Evolutionary conservation across 306 rosid species (phyloP).

Genomic region (Cucurbita pepo): DNA sequence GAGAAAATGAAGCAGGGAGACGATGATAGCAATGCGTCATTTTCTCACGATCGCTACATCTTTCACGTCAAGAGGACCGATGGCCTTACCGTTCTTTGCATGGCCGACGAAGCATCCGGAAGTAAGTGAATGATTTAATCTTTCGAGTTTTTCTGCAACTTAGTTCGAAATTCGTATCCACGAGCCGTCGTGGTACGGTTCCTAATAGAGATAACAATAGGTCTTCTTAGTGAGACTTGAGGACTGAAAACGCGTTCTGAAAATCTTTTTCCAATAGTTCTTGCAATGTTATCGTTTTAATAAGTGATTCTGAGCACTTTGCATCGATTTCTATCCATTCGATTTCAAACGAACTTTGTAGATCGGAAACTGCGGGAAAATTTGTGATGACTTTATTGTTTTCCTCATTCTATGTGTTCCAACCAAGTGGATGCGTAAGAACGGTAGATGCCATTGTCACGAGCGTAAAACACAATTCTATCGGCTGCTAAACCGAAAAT

Average conservation of each 20-base stretch:
- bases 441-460: background rate
- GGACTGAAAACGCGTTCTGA: background rate
- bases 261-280: background rate
- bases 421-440: background rate
- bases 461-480: background rate
- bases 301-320: background rate
- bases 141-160: background rate
- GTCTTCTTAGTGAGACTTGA: background rate
- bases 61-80: conserved; percentile 41
- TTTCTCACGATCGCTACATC: conserved; percentile 39
- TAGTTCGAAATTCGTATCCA: background rate
- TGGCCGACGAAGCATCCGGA: conserved; percentile 46
- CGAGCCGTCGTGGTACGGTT: background rate
- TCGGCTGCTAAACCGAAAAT: background rate
- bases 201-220: background rate
- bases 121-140: conserved; percentile 9
- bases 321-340: background rate
- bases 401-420: background rate
- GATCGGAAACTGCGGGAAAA: background rate
- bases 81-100: conserved; percentile 46
- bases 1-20: conserved; percentile 15
- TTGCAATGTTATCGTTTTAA: background rate
- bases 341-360: background rate
- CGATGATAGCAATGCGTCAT: conserved; percentile 30
- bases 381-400: background rate